phyloP scores from a whole-genome alignment of 768 basidiomycete species.

The Kondoa malvinella region DNA sequence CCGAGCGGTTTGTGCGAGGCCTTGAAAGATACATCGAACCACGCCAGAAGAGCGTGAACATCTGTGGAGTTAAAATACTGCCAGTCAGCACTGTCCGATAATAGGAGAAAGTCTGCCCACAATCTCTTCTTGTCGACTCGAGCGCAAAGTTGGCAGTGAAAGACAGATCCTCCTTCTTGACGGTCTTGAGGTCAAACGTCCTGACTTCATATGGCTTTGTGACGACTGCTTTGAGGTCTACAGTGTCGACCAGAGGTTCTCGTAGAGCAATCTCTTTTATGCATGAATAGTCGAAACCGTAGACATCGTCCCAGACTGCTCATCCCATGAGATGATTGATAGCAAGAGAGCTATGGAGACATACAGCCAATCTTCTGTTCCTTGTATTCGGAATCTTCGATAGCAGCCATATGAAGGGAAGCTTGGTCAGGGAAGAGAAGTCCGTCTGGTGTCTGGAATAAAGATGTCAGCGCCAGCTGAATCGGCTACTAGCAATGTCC shows the following conservation, averaged over 20 bases:
- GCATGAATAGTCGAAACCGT: slow-evolving; percentile 97
- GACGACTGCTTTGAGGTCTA: slow-evolving; percentile 86
- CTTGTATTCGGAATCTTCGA: slow-evolving; percentile 99
- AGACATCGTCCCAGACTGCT: slow-evolving; percentile 97
- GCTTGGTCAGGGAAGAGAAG: slow-evolving; percentile 93
- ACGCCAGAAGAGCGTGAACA: slow-evolving; percentile 91
- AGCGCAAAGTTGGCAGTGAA: slow-evolving; percentile 68
- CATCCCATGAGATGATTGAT: neutral
- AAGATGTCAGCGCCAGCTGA: neutral
- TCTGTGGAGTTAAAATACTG: slow-evolving; percentile 38
- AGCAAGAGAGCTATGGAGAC: slow-evolving; percentile 30
- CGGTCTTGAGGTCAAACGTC: slow-evolving; percentile 79
- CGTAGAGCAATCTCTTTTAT: slow-evolving; percentile 96
- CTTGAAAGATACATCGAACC: slow-evolving; percentile 94
- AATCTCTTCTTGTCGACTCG: slow-evolving; percentile 71
- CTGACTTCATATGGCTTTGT: slow-evolving; percentile 82
- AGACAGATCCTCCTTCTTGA: slow-evolving; percentile 82
- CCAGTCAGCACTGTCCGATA: neutral
- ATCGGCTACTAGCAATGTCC: neutral
- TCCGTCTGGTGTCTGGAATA: slow-evolving; percentile 46
- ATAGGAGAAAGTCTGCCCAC: slow-evolving; percentile 42
- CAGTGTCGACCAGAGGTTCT: slow-evolving; percentile 96
- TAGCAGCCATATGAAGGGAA: slow-evolving; percentile 79
- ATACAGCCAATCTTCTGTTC: slow-evolving; percentile 98
- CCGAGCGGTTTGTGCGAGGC: slow-evolving; percentile 88